These are phyloP conservation scores for Saposhnikovia divaricata DNA, from an alignment of 129 eudicot genomes.

Conservation along the genomic window DNA sequence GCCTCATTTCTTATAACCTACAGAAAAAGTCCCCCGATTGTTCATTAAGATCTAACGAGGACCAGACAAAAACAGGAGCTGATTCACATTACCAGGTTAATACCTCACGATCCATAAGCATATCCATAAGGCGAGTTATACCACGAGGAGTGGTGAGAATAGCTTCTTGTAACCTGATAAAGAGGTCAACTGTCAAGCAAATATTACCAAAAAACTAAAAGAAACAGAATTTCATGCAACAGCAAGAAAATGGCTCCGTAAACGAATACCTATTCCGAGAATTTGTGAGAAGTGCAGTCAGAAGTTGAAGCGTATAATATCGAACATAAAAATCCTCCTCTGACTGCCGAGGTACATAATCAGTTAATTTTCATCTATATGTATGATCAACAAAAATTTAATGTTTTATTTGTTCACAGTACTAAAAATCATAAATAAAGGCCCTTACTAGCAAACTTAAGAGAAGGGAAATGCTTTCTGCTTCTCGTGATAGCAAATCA, in stretches of 20 bases:
- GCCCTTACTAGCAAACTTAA: constrained; percentile 71
- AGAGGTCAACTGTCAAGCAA: constrained; percentile 15
- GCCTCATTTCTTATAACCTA: constrained; percentile 97
- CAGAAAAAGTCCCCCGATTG: constrained; percentile 5
- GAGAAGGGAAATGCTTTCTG: constrained; percentile 80
- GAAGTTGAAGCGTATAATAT: constrained; percentile 84
- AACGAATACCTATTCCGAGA: constrained; percentile 65
- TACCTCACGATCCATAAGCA: constrained; percentile 99
- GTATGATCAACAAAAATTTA: constrained; percentile 4
- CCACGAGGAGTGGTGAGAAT: constrained; percentile 90
- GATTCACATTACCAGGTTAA: constrained; percentile 12
- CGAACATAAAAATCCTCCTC: constrained; percentile 97
- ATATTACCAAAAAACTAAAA: constrained; percentile 3
- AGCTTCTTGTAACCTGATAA: constrained; percentile 92
- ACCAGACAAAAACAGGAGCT: neutral
- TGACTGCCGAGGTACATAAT: constrained; percentile 37
- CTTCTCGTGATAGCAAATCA: constrained; percentile 88
- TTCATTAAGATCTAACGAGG: neutral
- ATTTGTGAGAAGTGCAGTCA: constrained; percentile 79
- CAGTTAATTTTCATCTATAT: constrained; percentile 11
- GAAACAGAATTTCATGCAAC: neutral
- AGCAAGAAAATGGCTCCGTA: neutral
- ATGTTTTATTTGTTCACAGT: constrained; percentile 4
- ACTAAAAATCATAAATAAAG: constrained; percentile 7
- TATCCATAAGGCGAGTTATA: constrained; percentile 91